phyloP scores from a whole-genome alignment of 768 basidiomycete genomes.

The Mycena pura region DNA sequence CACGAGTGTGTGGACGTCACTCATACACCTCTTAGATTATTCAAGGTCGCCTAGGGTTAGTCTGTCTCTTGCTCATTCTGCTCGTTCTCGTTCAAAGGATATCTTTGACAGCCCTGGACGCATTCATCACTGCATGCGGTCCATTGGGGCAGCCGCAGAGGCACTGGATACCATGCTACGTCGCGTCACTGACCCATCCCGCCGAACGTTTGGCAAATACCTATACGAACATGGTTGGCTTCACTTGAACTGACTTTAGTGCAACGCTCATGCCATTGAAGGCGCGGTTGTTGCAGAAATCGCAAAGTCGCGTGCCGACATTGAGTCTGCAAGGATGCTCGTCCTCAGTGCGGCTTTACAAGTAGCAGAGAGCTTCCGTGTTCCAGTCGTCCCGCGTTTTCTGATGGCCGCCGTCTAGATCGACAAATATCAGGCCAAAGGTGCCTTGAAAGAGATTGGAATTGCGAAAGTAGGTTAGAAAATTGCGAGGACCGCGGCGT shows the following conservation, averaged over 20 bases:
- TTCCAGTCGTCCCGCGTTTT: not conserved
- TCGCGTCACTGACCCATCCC: slow-evolving; percentile 88
- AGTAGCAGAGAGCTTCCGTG: slow-evolving; percentile 45
- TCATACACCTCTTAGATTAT: slow-evolving; percentile 62
- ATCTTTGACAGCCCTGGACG: slow-evolving; percentile 76
- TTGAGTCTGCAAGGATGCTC: slow-evolving; percentile 85
- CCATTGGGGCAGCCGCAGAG: slow-evolving; percentile 85
- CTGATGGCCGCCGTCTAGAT: slow-evolving; percentile 57
- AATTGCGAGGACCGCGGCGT: not conserved
- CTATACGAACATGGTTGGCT: slow-evolving; percentile 86
- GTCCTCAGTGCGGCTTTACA: slow-evolving; percentile 93
- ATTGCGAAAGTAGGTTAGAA: slow-evolving; percentile 81
- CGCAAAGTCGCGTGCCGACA: slow-evolving; percentile 91
- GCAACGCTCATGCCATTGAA: too few relatives aligned
- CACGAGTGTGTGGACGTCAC: not conserved
- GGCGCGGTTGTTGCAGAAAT: slow-evolving; percentile 91
- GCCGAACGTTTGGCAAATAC: slow-evolving; percentile 94
- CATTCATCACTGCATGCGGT: slow-evolving; percentile 98
- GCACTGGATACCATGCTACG: slow-evolving; percentile 89
- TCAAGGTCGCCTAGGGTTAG: slow-evolving; percentile 92
- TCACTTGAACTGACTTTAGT: not conserved
- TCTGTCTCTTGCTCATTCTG: not conserved
- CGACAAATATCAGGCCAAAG: slow-evolving; percentile 90
- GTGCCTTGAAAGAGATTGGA: slow-evolving; percentile 96
- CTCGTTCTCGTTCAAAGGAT: not conserved